Conservation (phyloP, 306 rosid genomes). For the Vigna trinervia region DNA sequence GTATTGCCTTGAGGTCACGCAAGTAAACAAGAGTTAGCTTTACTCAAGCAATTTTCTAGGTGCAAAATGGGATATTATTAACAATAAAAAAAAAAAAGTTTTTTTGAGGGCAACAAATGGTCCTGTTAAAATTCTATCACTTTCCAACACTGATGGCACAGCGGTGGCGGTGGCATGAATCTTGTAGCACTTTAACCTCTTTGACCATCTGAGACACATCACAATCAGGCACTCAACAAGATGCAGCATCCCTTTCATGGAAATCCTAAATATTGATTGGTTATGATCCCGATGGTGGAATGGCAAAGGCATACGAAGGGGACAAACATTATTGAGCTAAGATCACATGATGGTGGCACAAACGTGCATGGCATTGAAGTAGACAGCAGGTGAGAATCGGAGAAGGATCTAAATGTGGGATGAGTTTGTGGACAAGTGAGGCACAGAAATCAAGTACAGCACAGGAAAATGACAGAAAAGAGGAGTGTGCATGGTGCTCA, state of each 20-base stretch:
- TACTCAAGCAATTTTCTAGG: not conserved
- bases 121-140: conserved; percentile 36
- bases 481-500: conserved; percentile 37
- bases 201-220: conserved; percentile 33
- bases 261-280: conserved; percentile 25
- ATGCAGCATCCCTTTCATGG: conserved; percentile 21
- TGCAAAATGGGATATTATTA: not conserved
- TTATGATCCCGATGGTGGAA: conserved; percentile 42
- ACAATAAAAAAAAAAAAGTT: not conserved
- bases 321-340: conserved; percentile 46
- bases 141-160: conserved; percentile 36
- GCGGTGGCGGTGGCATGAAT: conserved; percentile 36
- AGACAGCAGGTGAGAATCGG: conserved; percentile 36
- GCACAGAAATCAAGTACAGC: conserved; percentile 17
- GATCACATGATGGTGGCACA: conserved; percentile 49
- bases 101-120: conserved; percentile 8
- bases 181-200: conserved; percentile 20
- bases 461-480: conserved; percentile 49
- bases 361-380: conserved; percentile 51
- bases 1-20: not conserved
- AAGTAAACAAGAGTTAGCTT: not conserved
- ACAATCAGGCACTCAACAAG: conserved; percentile 38
- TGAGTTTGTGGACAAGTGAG: conserved; percentile 46
- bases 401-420: conserved; percentile 36
- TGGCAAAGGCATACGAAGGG: conserved; percentile 46